Evolutionary conservation across 2,329 filamentous ascomycete species (phyloP).

Genomic region (Colletotrichum graminicola): DNA sequence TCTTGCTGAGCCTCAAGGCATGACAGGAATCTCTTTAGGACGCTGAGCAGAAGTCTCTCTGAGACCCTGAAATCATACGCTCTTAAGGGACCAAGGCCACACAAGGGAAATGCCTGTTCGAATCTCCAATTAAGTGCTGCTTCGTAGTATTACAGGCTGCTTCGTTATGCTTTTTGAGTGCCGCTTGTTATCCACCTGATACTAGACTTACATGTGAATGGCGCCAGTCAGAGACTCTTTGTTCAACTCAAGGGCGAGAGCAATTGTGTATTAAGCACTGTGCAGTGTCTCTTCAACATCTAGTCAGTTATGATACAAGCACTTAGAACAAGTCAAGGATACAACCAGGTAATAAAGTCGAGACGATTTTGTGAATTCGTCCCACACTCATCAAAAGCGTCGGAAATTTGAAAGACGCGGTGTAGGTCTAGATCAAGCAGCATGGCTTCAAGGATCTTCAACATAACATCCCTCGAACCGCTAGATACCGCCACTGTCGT

Average conservation of each 20-base stretch:
- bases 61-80: conserved; percentile 18
- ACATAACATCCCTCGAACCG: conserved; percentile 56
- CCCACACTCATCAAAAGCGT: conserved; percentile 22
- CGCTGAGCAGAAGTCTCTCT: conserved; percentile 20
- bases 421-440: conserved; percentile 49
- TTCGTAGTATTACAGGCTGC: too few relatives aligned
- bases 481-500: conserved; percentile 45
- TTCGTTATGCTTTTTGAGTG: too few relatives aligned
- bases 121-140: conserved; percentile 43
- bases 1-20: conserved; percentile 55
- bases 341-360: conserved; percentile 46
- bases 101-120: conserved; percentile 56
- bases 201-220: conserved; percentile 51
- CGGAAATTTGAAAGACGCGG: conserved; percentile 53
- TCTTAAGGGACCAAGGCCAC: conserved; percentile 46
- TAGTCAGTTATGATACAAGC: conserved; percentile 54
- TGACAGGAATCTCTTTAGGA: conserved; percentile 46
- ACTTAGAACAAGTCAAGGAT: conserved; percentile 51
- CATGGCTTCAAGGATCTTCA: conserved; percentile 54
- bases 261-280: conserved; percentile 33
- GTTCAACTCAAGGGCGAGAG: conserved; percentile 54
- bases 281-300: conserved; percentile 50
- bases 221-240: conserved; percentile 48
- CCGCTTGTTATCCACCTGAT: too few relatives aligned
- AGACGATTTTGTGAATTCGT: conserved; percentile 48